Evolutionary conservation across 2,329 filamentous ascomycete species (phyloP).

Genomic region (Beauveria brongniartii): DNA sequence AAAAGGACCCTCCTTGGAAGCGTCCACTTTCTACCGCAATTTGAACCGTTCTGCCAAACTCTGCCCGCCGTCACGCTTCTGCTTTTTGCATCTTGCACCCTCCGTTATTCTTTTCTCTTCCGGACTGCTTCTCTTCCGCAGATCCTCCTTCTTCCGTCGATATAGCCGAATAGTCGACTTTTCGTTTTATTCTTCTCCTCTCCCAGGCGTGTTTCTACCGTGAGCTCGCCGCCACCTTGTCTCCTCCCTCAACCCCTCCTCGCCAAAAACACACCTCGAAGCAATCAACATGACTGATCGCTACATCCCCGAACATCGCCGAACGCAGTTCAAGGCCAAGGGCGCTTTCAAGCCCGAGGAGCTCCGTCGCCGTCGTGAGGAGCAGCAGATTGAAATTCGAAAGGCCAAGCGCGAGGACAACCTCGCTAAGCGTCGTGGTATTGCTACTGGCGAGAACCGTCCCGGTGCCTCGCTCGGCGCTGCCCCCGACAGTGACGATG

Average conservation of each 20-base stretch:
- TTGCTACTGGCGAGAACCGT: slow-evolving; percentile 70
- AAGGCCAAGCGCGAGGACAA: slow-evolving; percentile 99
- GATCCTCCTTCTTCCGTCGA: not conserved
- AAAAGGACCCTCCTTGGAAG: slow-evolving; percentile 8
- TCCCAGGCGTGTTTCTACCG: not conserved
- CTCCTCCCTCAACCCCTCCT: slow-evolving; percentile 13
- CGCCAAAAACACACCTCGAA: slow-evolving; percentile 17
- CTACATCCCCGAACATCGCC: slow-evolving; percentile 98
- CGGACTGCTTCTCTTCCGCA: slow-evolving; percentile 6
- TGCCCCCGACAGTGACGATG: slow-evolving; percentile 94
- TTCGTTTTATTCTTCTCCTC: not conserved
- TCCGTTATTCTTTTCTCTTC: not conserved
- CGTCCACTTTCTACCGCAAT: slow-evolving; percentile 9
- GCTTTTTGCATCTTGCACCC: slow-evolving; percentile 9
- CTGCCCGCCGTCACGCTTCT: slow-evolving; percentile 4
- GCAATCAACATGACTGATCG: slow-evolving; percentile 81
- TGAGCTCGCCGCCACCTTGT: slow-evolving; percentile 10
- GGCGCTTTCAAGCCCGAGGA: slow-evolving; percentile 99
- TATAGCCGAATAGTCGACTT: not conserved
- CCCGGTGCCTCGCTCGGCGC: slow-evolving; percentile 78
- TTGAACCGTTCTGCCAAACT: slow-evolving; percentile 8
- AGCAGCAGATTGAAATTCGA: slow-evolving; percentile 98
- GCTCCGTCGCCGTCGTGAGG: slow-evolving; percentile 93
- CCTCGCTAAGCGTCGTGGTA: slow-evolving; percentile 94
- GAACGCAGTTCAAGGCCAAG: slow-evolving; percentile 99